Percentiles rank a stretch among this genome's conserved stretches.
These are phyloP conservation scores for Dendrocalamus latiflorus DNA, from an alignment of 202 grass and related monocot species.

Conservation along the genomic window DNA sequence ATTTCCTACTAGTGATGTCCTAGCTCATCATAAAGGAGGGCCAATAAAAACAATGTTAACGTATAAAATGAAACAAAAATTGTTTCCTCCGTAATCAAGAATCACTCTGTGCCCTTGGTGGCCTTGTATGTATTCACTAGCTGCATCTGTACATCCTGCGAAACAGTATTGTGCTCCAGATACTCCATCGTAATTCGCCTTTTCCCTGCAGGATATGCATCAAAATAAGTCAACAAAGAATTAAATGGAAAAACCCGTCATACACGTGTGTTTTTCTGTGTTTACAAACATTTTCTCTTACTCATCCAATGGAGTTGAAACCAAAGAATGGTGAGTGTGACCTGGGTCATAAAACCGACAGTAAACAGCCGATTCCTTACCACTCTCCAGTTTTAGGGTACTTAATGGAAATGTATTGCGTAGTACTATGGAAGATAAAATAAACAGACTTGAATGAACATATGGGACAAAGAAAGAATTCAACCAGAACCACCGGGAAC, in stretches of 20 bases:
- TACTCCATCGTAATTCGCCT: slow-evolving; percentile 99
- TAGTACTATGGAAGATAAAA: no score
- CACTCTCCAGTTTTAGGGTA: no score
- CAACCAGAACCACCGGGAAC: no score
- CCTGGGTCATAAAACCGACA: no score
- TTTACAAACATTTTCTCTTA: not conserved
- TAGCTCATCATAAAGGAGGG: not conserved
- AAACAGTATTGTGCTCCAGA: slow-evolving; percentile 75
- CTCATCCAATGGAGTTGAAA: not conserved
- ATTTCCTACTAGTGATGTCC: slow-evolving; percentile 17
- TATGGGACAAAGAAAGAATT: no score
- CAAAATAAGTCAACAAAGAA: no score
- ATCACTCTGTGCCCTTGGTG: no score
- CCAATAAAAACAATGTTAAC: not conserved
- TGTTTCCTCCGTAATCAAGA: not conserved
- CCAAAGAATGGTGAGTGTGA: not conserved
- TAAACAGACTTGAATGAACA: no score
- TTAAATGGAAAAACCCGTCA: no score
- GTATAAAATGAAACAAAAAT: slow-evolving; percentile 14
- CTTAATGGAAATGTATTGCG: no score
- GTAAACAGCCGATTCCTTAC: no score
- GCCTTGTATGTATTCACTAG: slow-evolving; percentile 72
- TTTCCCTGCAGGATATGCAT: slow-evolving; percentile 57
- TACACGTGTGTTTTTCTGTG: not conserved
- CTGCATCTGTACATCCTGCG: slow-evolving; percentile 84